These are phyloP conservation scores for Picea glauca DNA, from an alignment of 75 land plant species.

Conservation along the genomic window DNA sequence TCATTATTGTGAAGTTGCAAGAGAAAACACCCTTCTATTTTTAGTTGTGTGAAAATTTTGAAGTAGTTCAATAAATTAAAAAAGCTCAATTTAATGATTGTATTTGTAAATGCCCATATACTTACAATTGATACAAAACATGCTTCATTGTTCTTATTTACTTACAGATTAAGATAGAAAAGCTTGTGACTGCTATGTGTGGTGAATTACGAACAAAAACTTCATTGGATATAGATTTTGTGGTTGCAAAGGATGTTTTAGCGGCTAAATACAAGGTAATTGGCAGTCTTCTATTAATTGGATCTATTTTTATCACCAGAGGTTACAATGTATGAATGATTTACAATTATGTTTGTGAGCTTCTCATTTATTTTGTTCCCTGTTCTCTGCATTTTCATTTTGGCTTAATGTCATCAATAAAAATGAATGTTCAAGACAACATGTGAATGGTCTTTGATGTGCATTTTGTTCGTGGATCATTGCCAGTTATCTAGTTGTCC, in stretches of 20 bases:
- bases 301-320: background rate
- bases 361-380: no score
- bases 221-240: conserved; percentile 67
- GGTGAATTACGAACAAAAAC: conserved; percentile 58
- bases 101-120: background rate
- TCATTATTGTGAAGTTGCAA: background rate
- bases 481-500: no score
- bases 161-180: conserved; percentile 61
- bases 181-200: conserved; percentile 80
- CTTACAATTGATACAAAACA: background rate
- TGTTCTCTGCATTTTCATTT: no score
- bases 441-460: no score
- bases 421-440: no score
- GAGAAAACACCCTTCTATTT: background rate
- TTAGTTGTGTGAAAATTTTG: background rate
- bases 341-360: no score
- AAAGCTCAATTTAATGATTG: background rate
- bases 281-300: background rate
- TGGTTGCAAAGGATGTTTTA: conserved; percentile 81
- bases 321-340: no score
- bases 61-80: background rate
- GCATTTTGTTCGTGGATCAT: no score
- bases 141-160: background rate
- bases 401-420: no score
- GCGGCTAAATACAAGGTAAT: conserved; percentile 85